Conservation (phyloP, 768 basidiomycete genomes). For the Naematelia encephala region DNA sequence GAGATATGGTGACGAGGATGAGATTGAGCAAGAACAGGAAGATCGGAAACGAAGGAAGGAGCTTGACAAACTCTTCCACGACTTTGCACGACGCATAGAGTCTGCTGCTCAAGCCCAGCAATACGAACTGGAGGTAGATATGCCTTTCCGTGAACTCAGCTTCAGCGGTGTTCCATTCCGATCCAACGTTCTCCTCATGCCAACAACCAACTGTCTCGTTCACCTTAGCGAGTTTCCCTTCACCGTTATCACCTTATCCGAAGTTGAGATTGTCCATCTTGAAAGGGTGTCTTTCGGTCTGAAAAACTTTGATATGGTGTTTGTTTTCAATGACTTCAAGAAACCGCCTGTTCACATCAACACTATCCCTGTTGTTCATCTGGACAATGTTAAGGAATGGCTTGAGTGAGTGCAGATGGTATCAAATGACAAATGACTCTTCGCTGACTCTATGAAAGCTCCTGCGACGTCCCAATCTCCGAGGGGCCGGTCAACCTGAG, state of each 20-base stretch:
- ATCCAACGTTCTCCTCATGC: slow-evolving; percentile 88
- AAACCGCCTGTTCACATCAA: slow-evolving; percentile 91
- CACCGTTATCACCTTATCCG: slow-evolving; percentile 86
- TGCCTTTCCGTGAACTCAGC: slow-evolving; percentile 93
- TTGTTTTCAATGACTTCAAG: slow-evolving; percentile 95
- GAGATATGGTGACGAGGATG: slow-evolving; percentile 96
- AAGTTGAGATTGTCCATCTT: slow-evolving; percentile 93
- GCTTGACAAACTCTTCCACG: slow-evolving; percentile 90
- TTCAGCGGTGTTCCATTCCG: slow-evolving; percentile 97
- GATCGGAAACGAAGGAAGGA: slow-evolving; percentile 83
- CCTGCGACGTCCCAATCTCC: slow-evolving; percentile 91
- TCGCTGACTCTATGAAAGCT: slow-evolving; percentile 57
- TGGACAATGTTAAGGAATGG: slow-evolving; percentile 99
- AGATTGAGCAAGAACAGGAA: slow-evolving; percentile 97
- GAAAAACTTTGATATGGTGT: slow-evolving; percentile 95
- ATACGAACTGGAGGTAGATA: slow-evolving; percentile 84
- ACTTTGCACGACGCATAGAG: slow-evolving; percentile 86
- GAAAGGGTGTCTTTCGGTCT: slow-evolving; percentile 95
- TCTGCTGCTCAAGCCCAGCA: slow-evolving; percentile 77
- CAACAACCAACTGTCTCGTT: slow-evolving; percentile 93
- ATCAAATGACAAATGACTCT: neutral
- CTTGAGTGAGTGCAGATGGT: slow-evolving; percentile 66
- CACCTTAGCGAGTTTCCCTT: slow-evolving; percentile 94
- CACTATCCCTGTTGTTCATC: slow-evolving; percentile 80
- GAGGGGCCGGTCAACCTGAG: slow-evolving; percentile 97